These are phyloP conservation scores for Mycena kentingensis DNA, from an alignment of 768 basidiomycete species.

Conservation along the genomic window DNA sequence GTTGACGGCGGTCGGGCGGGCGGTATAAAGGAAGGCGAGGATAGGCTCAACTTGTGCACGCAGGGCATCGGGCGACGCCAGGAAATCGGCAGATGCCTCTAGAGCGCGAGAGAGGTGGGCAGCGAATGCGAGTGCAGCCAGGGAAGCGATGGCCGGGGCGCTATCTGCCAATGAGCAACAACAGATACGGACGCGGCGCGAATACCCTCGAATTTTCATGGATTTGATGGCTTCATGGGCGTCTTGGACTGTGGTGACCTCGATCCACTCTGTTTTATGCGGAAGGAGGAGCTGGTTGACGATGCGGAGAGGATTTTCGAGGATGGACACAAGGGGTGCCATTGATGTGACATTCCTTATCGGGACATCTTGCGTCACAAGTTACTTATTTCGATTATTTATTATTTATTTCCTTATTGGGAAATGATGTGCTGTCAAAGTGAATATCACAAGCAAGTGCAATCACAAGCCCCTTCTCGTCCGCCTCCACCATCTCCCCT, in stretches of 20 bases:
- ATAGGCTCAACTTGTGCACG: conserved; percentile 55
- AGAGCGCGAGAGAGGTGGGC: conserved; percentile 61
- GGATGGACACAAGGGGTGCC: conserved; percentile 10
- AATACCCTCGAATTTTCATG: conserved; percentile 94
- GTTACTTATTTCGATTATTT: no score
- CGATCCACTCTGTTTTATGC: conserved; percentile 63
- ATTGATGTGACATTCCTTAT: no score
- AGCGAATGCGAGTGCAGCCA: conserved; percentile 81
- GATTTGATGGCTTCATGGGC: conserved; percentile 94
- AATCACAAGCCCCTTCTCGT: no score
- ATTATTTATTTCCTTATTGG: no score
- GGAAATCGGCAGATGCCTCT: conserved; percentile 51
- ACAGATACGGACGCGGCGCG: no score
- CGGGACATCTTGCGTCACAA: no score
- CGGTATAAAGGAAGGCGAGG: conserved; percentile 75
- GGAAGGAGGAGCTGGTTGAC: conserved; percentile 89
- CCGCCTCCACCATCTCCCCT: conserved; percentile 12
- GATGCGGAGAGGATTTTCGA: conserved; percentile 58
- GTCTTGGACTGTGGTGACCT: conserved; percentile 72
- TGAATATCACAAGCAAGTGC: no score
- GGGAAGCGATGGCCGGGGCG: conserved; percentile 92
- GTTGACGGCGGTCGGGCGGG: conserved; percentile 97
- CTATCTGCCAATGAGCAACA: no score
- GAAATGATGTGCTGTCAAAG: neutral
- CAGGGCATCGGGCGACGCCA: conserved; percentile 55